Evolutionary conservation across 1,284 basidiomycete species (phyloP).

Genomic region (Rhodotorula mucilaginosa): DNA sequence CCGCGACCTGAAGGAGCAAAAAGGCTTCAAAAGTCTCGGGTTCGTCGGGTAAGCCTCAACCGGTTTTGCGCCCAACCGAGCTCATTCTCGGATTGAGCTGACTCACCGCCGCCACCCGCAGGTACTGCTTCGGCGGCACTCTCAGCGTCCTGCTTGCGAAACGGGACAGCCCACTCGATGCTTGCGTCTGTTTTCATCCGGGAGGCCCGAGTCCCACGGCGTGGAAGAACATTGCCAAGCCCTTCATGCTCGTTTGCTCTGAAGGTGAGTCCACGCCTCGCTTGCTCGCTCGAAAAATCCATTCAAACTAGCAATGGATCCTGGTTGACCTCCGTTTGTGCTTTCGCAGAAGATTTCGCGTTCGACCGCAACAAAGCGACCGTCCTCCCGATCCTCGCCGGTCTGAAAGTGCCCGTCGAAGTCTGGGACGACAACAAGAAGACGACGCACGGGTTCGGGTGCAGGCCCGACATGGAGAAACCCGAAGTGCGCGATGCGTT

Average conservation of each 20-base stretch:
- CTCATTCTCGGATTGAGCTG: neutral
- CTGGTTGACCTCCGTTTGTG: too few species aligned
- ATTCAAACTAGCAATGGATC: too few species aligned
- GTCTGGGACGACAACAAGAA: slow-evolving; percentile 2
- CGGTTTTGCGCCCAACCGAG: too few species aligned
- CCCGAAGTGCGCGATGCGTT: neutral
- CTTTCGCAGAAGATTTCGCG: slow-evolving; percentile 13
- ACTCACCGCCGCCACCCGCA: neutral
- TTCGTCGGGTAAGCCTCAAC: slow-evolving; percentile 11
- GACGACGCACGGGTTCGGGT: slow-evolving; percentile 10
- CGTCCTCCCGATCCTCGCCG: neutral
- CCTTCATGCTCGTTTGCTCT: slow-evolving; percentile 8
- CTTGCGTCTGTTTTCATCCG: slow-evolving; percentile 11
- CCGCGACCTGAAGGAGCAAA: slow-evolving; percentile 4
- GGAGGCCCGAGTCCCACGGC: neutral
- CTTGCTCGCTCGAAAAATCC: neutral
- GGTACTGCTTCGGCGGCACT: slow-evolving; percentile 10
- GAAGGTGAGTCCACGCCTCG: slow-evolving; percentile 1
- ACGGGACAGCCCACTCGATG: slow-evolving; percentile 4
- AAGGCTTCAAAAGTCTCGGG: slow-evolving; percentile 6
- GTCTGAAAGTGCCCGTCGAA: neutral
- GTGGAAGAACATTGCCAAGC: neutral
- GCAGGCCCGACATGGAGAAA: neutral
- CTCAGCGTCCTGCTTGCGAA: slow-evolving; percentile 5
- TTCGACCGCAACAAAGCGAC: slow-evolving; percentile 7